Base-by-base conservation (phyloP, 2,329 filamentous ascomycete genomes). In the Colletotrichum karsti region DNA sequence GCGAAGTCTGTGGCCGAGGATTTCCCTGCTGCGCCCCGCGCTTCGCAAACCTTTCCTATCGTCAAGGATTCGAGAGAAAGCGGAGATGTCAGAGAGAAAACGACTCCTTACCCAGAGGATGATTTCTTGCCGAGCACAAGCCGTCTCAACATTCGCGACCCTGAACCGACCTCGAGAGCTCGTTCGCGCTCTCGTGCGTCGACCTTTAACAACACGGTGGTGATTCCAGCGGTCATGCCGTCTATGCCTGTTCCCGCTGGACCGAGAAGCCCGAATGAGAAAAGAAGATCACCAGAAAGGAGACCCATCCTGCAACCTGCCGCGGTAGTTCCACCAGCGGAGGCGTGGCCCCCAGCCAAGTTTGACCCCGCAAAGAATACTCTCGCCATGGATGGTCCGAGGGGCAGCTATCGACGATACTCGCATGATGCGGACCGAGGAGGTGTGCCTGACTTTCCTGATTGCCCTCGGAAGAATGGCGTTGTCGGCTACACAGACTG, bases 401-500 rank as follows among this genome's bases (percentile, higher is more conserved):
- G 84, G 22, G 81, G 83, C 4, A 80, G 83, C 1, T 88, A 84
- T 71, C 81, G 87, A 44, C 83, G 86, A 6, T 88, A 85, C 72
- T 87, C 87, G 0, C 86, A 91, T 67, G 84, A 88, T 28, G 77
- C 83, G 9, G 78, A 80, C 50, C 74, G 80, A 51, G 82, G 82
- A 3, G 77, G 77, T 3, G 73, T 85, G 7, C 76, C 81, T 10
- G 80, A 82, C 22, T 83, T 95, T 13, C 88, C 92, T 3, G 85
- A 90, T 3, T 97, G 95, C 73, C 91, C 91, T 7, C 87, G 93
- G 68, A 88, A 86, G 41, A 81, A 85, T 5, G 87, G 88, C 10
- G 86, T 89, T 12, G 81, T 87, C 9, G 90, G 90, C 2, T 86
- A 90, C 69, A 84, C 91, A 69, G 93, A 96, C 74, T 98, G 95